These are phyloP conservation scores for Talaromyces wortmannii DNA, from an alignment of 495 filamentous ascomycete species.

Conservation along the genomic window DNA sequence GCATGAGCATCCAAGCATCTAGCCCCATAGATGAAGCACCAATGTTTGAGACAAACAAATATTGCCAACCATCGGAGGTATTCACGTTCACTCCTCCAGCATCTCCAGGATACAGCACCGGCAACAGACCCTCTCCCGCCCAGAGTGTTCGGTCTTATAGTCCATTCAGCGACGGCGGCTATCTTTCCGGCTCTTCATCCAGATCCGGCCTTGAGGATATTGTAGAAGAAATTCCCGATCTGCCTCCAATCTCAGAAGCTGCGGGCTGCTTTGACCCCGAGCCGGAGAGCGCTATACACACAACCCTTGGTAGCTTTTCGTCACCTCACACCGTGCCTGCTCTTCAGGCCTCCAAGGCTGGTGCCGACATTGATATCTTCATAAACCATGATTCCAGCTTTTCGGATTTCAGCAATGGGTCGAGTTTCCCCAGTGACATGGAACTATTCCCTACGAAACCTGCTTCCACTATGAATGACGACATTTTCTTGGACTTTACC, in stretches of 20 bases:
- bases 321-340: slow-evolving; percentile 35
- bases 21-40: slow-evolving; percentile 30
- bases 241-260: slow-evolving; percentile 18
- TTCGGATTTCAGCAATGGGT: slow-evolving; percentile 23
- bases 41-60: slow-evolving; percentile 32
- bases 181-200: slow-evolving; percentile 25
- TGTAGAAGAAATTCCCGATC: slow-evolving; percentile 12
- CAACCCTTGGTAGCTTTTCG: slow-evolving; percentile 21
- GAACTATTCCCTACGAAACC: slow-evolving; percentile 31
- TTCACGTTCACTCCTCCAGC: slow-evolving; percentile 44
- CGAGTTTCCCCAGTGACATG: slow-evolving; percentile 23
- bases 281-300: slow-evolving; percentile 19
- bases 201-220: slow-evolving; percentile 15
- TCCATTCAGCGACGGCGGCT: slow-evolving; percentile 35
- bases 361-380: slow-evolving; percentile 40
- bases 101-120: slow-evolving; percentile 31
- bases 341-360: slow-evolving; percentile 27
- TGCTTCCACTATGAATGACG: slow-evolving; percentile 20
- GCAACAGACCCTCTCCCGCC: slow-evolving; percentile 40
- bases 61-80: slow-evolving; percentile 30
- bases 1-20: slow-evolving; percentile 40
- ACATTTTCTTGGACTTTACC: slow-evolving; percentile 31
- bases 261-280: slow-evolving; percentile 30
- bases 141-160: slow-evolving; percentile 38
- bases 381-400: slow-evolving; percentile 33